These are phyloP conservation scores for Calonectria honghensis DNA, from an alignment of 2,329 filamentous ascomycete genomes.

Conservation along the genomic window DNA sequence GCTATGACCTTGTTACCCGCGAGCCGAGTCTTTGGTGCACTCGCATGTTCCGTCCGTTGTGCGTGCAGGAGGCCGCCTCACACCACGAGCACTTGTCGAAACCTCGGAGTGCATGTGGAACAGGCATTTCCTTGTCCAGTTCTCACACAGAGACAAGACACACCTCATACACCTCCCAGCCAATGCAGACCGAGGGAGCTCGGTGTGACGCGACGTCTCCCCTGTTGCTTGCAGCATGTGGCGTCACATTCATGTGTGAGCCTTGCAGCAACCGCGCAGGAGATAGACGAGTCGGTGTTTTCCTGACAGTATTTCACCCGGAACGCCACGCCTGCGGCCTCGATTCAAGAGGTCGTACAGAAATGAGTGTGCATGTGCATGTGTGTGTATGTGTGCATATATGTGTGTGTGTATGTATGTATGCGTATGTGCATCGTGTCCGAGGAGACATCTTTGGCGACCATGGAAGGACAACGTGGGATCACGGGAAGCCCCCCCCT, in stretches of 20 bases:
- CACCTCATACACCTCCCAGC: conserved; percentile 22
- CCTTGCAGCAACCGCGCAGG: conserved; percentile 14
- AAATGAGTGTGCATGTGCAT: conserved; percentile 22
- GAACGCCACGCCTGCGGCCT: conserved; percentile 38
- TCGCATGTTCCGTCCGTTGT: conserved; percentile 28
- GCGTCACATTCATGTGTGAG: conserved; percentile 33
- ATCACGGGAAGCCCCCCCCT: conserved; percentile 47
- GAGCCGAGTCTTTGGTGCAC: conserved; percentile 37
- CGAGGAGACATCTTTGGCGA: conserved; percentile 16
- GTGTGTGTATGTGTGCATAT: not conserved
- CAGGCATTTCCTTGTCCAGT: conserved; percentile 22
- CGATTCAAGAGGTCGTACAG: conserved; percentile 38
- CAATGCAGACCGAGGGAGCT: conserved; percentile 31
- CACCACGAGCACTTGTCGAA: conserved; percentile 37
- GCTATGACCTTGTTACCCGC: conserved; percentile 28
- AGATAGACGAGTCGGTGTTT: conserved; percentile 42
- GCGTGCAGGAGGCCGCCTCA: conserved; percentile 30
- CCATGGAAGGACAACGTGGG: conserved; percentile 48
- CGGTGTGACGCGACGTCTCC: conserved; percentile 27
- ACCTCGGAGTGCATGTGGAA: conserved; percentile 38
- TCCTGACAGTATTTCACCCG: conserved; percentile 26
- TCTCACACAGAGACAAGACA: conserved; percentile 37
- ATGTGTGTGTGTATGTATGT: conserved; percentile 18
- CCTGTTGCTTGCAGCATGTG: conserved; percentile 37
- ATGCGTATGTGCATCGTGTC: conserved; percentile 23